Evolutionary conservation across 2,329 filamentous ascomycete genomes (phyloP).

Genomic region (Diplodia sapinea): DNA sequence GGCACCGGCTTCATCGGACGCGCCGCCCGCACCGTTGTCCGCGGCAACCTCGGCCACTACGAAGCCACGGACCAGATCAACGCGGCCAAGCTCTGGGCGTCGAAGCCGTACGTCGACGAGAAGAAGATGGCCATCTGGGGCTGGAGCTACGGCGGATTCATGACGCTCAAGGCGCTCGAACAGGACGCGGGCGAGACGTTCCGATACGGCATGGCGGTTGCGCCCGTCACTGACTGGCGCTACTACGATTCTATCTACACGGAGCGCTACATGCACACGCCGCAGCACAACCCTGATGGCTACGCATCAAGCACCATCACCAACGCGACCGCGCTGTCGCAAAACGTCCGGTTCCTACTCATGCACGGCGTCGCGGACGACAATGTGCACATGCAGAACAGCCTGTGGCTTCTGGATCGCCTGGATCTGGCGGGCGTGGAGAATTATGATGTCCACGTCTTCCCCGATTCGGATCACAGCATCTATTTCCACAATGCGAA

Average conservation of each 20-base stretch:
- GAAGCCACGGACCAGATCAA: conserved; percentile 92
- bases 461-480: conserved; percentile 92
- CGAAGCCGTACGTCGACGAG: conserved; percentile 81
- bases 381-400: conserved; percentile 97
- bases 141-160: conserved; percentile 97
- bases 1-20: conserved; percentile 92
- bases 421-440: conserved; percentile 80
- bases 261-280: conserved; percentile 96
- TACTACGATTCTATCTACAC: conserved; percentile 96
- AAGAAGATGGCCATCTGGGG: conserved; percentile 92
- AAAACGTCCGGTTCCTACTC: conserved; percentile 85
- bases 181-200: conserved; percentile 88
- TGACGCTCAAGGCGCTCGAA: conserved; percentile 93
- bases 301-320: conserved; percentile 77
- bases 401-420: conserved; percentile 82
- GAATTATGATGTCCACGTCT: conserved; percentile 97
- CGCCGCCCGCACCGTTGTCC: conserved; percentile 78
- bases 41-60: conserved; percentile 81
- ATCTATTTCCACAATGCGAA: conserved; percentile 97
- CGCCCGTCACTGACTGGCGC: conserved; percentile 97
- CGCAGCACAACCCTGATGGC: conserved; percentile 77
- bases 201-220: conserved; percentile 96
- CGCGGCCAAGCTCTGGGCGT: conserved; percentile 82
- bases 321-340: conserved; percentile 73
- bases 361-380: conserved; percentile 98